phyloP scores from a whole-genome alignment of 78 protist genomes.

The Monocercomonoides exilis region DNA sequence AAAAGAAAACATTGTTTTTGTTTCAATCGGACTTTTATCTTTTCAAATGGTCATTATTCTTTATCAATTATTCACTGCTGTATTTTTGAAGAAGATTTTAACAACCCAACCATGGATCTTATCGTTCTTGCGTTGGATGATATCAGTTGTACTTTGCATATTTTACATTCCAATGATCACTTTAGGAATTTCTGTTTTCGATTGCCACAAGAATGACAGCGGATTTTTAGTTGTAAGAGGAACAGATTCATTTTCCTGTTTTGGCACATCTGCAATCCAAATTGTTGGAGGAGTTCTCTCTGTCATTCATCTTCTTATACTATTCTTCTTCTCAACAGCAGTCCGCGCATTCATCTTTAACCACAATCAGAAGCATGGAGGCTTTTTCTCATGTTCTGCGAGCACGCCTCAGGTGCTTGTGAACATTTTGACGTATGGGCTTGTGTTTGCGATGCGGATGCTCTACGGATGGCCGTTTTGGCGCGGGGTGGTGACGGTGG shows the following conservation, averaged over 20 bases:
- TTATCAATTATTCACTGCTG: not conserved
- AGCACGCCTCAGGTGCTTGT: not conserved
- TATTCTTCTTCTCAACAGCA: not conserved
- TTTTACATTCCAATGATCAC: not conserved
- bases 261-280: not conserved
- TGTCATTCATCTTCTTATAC: not conserved
- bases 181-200: not conserved
- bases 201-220: not conserved
- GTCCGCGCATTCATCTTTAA: not conserved
- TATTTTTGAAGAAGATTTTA: not conserved
- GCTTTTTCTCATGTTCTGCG: not conserved
- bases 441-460: not conserved
- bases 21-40: not conserved
- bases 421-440: not conserved
- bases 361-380: not conserved
- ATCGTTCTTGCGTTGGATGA: not conserved
- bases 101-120: not conserved
- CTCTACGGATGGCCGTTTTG: not conserved
- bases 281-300: not conserved
- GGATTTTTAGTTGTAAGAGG: not conserved
- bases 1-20: too few relatives aligned
- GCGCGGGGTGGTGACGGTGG: not conserved
- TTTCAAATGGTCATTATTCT: not conserved
- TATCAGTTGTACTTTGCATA: not conserved
- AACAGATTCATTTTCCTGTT: not conserved